Evolutionary conservation across 2,329 filamentous ascomycete species (phyloP), one percentile per base, ranked within the genome.

Genomic region (Hawksworthiomyces lignivorus): DNA sequence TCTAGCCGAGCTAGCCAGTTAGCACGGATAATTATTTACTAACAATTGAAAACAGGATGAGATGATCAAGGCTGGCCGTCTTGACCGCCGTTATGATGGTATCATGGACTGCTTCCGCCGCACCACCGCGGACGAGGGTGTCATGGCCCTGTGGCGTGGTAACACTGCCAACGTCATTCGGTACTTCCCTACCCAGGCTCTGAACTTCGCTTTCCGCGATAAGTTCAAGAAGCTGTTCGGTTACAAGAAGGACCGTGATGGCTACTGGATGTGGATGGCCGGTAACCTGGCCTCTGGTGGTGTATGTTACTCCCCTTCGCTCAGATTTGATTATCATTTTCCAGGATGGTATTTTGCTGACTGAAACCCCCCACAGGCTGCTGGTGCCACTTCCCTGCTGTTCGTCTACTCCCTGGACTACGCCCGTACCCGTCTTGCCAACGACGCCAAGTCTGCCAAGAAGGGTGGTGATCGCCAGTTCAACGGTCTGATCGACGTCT

Each of bases 141-240:
- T 92, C 61, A 82, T 92, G 70, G 82, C 90, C 55, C 80, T 98
- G 62, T 98, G 92, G 92, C 83, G 92, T 82, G 92, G 92, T 75
- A 98, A 98, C 87, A 98, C 92, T 68, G 92, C 92, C 87, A 98
- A 98, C 84, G 92, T 98, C 73, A 95, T 98, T 81, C 92, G 92
- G 85, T 98, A 98, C 80, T 98, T 98, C 87, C 92, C 92, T 60
- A 98, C 92, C 70, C 92, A 98, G 82, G 92, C 92, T 63, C 80
- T 98, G 70, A 98, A 98, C 89, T 98, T 98, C 68, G 92, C 92
- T 69, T 98, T 98, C 92, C 92, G 92, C 73, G 92, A 98, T 74
- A 96, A 94, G 83, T 98, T 96, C 88, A 98, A 98, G 88, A 80
- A 84, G 67, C 94, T 98, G 89, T 98, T 98, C 84, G 86, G 87